These are phyloP conservation scores for Capsicum pubescens DNA, from an alignment of 257 asterid genomes.

Conservation along the genomic window DNA sequence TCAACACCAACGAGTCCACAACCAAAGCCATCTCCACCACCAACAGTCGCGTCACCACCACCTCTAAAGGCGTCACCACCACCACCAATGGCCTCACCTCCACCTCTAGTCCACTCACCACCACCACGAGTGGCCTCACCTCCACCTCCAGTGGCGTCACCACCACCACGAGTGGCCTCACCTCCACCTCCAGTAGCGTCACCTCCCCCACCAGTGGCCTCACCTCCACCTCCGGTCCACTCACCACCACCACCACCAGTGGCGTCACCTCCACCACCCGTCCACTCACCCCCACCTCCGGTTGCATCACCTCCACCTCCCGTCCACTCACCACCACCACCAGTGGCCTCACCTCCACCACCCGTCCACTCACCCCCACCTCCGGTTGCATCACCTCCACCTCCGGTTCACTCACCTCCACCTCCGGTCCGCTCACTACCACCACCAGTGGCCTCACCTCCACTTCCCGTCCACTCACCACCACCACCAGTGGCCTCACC, in stretches of 20 bases:
- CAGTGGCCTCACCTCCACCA: neutral
- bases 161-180: neutral
- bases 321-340: conserved; percentile 19
- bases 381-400: neutral
- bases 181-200: conserved; percentile 19
- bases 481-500: neutral
- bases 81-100: neutral
- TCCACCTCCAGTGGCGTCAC: neutral
- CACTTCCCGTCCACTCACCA: neutral
- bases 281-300: conserved; percentile 24
- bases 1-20: neutral
- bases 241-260: conserved; percentile 26
- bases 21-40: conserved; percentile 23
- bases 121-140: neutral
- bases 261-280: neutral
- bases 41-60: conserved; percentile 5
- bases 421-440: neutral
- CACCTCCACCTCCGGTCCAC: conserved; percentile 23
- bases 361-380: conserved; percentile 32
- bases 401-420: neutral
- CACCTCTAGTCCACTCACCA: conserved; percentile 20
- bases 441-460: neutral
- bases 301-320: neutral
- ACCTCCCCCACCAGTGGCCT: neutral
- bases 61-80: conserved; percentile 7